A percentile compares a stretch with the other conserved stretches of the same genome.
phyloP scores from a whole-genome alignment of 352 stramenopile genomes.

The Phytophthora citrophthora region DNA sequence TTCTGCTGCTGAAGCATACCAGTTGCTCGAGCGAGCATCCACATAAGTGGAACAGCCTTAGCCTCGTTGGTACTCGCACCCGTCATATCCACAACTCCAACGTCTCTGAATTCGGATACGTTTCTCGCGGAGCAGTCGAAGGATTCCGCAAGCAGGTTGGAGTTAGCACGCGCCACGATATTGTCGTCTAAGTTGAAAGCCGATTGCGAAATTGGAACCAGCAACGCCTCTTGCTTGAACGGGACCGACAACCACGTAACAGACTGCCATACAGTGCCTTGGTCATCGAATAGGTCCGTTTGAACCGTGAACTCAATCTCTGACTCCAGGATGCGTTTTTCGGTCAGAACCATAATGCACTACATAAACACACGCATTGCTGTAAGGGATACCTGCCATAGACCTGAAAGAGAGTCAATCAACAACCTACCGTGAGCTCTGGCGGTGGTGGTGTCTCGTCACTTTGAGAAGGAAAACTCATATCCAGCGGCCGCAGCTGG shows the following conservation, averaged over 20 bases:
- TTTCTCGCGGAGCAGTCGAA: slow-evolving; percentile 58
- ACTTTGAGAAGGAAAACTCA: slow-evolving; percentile 64
- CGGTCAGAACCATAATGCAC: slow-evolving; percentile 79
- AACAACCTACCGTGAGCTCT: slow-evolving; percentile 50
- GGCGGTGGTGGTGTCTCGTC: slow-evolving; percentile 19
- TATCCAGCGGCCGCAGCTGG: slow-evolving; percentile 71
- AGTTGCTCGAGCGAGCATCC: slow-evolving; percentile 57
- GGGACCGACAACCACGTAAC: slow-evolving; percentile 66
- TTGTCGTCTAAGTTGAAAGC: slow-evolving; percentile 45
- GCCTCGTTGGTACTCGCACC: slow-evolving; percentile 19
- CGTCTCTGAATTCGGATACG: slow-evolving; percentile 57
- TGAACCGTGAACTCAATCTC: slow-evolving; percentile 80
- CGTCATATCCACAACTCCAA: slow-evolving; percentile 55
- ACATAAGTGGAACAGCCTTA: slow-evolving; percentile 54
- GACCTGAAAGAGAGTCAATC: neutral
- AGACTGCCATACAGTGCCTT: slow-evolving; percentile 81
- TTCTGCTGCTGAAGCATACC: slow-evolving; percentile 54
- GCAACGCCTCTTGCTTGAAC: slow-evolving; percentile 63
- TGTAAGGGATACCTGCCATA: neutral
- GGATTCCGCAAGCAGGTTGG: slow-evolving; percentile 20
- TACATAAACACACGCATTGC: slow-evolving; percentile 22
- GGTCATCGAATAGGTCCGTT: slow-evolving; percentile 76
- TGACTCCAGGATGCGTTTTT: slow-evolving; percentile 74
- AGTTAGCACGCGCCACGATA: slow-evolving; percentile 29
- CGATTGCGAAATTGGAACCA: slow-evolving; percentile 56